phyloP scores from a whole-genome alignment of 2,329 filamentous ascomycete genomes.

The Amauroascus niger region DNA sequence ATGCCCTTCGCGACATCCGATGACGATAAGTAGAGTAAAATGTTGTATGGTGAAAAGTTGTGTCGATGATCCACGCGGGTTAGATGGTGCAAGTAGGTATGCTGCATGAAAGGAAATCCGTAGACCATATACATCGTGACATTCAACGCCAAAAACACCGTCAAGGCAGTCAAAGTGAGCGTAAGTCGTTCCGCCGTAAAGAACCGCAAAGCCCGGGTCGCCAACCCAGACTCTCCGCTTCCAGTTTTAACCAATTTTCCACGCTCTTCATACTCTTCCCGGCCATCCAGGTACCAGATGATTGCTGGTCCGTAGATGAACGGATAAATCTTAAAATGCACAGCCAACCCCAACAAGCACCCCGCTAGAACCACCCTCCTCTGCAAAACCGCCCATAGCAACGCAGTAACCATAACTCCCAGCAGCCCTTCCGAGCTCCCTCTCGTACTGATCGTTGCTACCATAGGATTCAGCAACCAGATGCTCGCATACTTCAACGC shows the following conservation, averaged over 20 bases:
- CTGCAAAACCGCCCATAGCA: slow-evolving; percentile 71
- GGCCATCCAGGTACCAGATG: slow-evolving; percentile 35
- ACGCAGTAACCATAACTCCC: slow-evolving; percentile 68
- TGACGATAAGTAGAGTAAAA: slow-evolving; percentile 76
- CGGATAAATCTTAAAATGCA: slow-evolving; percentile 98
- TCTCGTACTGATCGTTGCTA: slow-evolving; percentile 88
- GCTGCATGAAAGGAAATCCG: slow-evolving; percentile 67
- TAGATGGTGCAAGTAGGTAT: slow-evolving; percentile 89
- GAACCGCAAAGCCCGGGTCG: slow-evolving; percentile 21
- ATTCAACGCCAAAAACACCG: slow-evolving; percentile 67
- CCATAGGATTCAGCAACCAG: slow-evolving; percentile 97
- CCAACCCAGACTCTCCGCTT: not conserved
- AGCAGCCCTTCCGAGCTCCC: slow-evolving; percentile 88
- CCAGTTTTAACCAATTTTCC: not conserved
- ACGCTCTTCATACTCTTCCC: slow-evolving; percentile 17
- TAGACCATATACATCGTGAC: slow-evolving; percentile 69
- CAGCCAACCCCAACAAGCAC: slow-evolving; percentile 64
- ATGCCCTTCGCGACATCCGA: slow-evolving; percentile 41
- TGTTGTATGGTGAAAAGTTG: slow-evolving; percentile 97
- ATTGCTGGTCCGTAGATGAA: slow-evolving; percentile 74
- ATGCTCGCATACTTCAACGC: slow-evolving; percentile 72
- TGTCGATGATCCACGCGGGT: slow-evolving; percentile 91
- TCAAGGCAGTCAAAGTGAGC: slow-evolving; percentile 50
- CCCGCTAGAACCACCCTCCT: slow-evolving; percentile 58
- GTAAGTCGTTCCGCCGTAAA: slow-evolving; percentile 33